These are phyloP conservation scores for Cordyceps cateniannulata DNA, from an alignment of 2,329 filamentous ascomycete species.

Conservation along the genomic window DNA sequence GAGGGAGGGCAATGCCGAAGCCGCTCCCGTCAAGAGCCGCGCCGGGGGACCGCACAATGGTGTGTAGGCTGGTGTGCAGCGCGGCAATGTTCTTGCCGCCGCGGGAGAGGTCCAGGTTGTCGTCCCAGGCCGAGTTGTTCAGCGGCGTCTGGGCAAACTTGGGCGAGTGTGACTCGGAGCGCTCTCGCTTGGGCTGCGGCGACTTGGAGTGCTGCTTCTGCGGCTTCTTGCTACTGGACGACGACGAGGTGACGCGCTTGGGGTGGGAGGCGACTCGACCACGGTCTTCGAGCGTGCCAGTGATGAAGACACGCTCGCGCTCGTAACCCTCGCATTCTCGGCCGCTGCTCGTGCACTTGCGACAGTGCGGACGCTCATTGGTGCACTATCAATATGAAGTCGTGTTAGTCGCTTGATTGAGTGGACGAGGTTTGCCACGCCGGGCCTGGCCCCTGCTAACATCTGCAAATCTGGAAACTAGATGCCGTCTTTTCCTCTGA, in stretches of 20 bases:
- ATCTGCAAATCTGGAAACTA: neutral
- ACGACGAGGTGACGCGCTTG: slow-evolving; percentile 29
- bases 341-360: slow-evolving; percentile 52
- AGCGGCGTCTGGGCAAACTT: slow-evolving; percentile 31
- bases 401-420: neutral
- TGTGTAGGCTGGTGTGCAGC: slow-evolving; percentile 36
- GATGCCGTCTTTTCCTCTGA: neutral
- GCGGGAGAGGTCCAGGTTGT: slow-evolving; percentile 35
- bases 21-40: slow-evolving; percentile 17
- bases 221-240: too few species aligned
- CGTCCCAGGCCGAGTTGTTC: slow-evolving; percentile 44
- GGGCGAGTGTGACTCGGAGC: slow-evolving; percentile 16
- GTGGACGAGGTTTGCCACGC: neutral
- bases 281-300: slow-evolving; percentile 47
- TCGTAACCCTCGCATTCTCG: slow-evolving; percentile 57
- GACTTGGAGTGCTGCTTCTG: slow-evolving; percentile 19
- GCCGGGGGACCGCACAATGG: slow-evolving; percentile 24
- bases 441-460: neutral
- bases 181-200: slow-evolving; percentile 19
- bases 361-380: slow-evolving; percentile 53
- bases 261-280: slow-evolving; percentile 53
- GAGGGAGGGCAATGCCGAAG: slow-evolving; percentile 33
- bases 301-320: slow-evolving; percentile 57
- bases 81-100: slow-evolving; percentile 34
- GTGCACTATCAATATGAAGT: slow-evolving; percentile 44